Evolutionary conservation across 345 rosid species (phyloP).

Genomic region (Eucalyptus pumila): DNA sequence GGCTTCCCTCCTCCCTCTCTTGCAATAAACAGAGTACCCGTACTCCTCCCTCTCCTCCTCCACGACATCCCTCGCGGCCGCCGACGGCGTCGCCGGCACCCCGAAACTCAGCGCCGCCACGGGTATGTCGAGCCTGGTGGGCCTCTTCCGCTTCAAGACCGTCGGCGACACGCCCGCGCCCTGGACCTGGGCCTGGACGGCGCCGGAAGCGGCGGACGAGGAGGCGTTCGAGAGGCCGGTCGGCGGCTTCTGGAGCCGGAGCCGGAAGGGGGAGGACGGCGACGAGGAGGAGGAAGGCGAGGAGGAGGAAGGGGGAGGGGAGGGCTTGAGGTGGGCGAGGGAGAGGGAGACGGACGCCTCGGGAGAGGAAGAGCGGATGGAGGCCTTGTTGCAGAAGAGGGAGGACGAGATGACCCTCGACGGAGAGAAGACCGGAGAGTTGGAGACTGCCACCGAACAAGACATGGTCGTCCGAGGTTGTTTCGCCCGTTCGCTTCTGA

Average conservation of each 20-base stretch:
- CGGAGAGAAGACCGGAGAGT: conserved; percentile 79
- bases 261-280: conserved; percentile 58
- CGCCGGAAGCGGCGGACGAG: neutral
- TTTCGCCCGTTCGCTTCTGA: neutral
- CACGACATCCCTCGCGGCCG: conserved; percentile 14
- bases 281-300: conserved; percentile 36
- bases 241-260: conserved; percentile 50
- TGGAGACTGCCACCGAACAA: conserved; percentile 60
- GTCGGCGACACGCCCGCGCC: conserved; percentile 11
- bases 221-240: conserved; percentile 7
- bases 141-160: conserved; percentile 67
- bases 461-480: conserved; percentile 25
- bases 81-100: conserved; percentile 22
- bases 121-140: conserved; percentile 62
- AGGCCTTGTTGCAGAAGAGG: conserved; percentile 44
- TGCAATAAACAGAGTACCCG: conserved; percentile 71
- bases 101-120: conserved; percentile 12
- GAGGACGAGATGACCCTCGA: conserved; percentile 21
- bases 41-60: conserved; percentile 41
- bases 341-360: conserved; percentile 23
- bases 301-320: conserved; percentile 22
- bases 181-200: neutral
- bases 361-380: conserved; percentile 18
- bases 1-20: conserved; percentile 78
- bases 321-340: conserved; percentile 32